Evolutionary conservation across 2,329 filamentous ascomycete species (phyloP).

Genomic region (Aspergillus hiratsukae): DNA sequence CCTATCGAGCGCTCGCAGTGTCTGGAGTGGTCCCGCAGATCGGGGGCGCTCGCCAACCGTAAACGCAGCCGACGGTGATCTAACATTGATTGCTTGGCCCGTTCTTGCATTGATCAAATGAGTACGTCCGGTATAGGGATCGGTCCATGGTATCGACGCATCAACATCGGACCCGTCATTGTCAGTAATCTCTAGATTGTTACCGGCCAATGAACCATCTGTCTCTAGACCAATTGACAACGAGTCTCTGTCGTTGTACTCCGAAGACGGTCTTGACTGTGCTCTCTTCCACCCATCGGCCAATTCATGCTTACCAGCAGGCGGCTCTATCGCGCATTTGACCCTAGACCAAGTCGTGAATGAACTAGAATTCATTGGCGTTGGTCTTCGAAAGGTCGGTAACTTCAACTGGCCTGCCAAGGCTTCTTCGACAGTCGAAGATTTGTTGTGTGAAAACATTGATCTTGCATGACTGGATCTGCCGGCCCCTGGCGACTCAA

Average conservation of each 20-base stretch:
- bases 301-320: not conserved
- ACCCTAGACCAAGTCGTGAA: slow-evolving; percentile 40
- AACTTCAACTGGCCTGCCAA: slow-evolving; percentile 25
- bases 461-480: not conserved
- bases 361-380: slow-evolving; percentile 7
- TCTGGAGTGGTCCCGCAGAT: slow-evolving; percentile 14
- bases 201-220: not conserved
- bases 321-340: slow-evolving; percentile 29
- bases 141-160: slow-evolving; percentile 49
- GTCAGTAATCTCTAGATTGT: not conserved
- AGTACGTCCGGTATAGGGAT: slow-evolving; percentile 51
- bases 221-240: not conserved
- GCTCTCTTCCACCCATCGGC: slow-evolving; percentile 1
- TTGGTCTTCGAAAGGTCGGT: slow-evolving; percentile 21
- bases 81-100: slow-evolving; percentile 26
- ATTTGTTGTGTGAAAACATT: not conserved
- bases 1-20: slow-evolving; percentile 2
- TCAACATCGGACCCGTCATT: slow-evolving; percentile 4
- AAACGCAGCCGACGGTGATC: slow-evolving; percentile 7
- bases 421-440: slow-evolving; percentile 20
- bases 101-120: slow-evolving; percentile 32
- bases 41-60: slow-evolving; percentile 10
- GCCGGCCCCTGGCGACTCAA: not conserved
- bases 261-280: slow-evolving; percentile 1
- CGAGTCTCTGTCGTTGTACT: not conserved